Base-by-base conservation (phyloP, 2,329 filamentous ascomycete species). In the Xylaria sp. region DNA sequence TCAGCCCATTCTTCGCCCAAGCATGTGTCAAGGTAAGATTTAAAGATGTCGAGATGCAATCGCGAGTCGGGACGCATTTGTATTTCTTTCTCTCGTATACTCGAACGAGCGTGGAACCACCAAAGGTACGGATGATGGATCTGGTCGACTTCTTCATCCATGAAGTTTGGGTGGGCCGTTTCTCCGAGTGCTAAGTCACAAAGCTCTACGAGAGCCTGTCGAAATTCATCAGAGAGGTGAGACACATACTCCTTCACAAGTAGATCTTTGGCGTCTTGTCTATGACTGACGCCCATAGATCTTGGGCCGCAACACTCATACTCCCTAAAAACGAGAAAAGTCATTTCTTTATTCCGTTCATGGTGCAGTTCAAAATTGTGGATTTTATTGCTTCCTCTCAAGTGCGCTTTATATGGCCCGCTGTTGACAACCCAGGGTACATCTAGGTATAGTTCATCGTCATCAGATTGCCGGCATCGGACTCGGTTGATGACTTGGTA, bases 351-450 rank as follows among this genome's bases (percentile, higher is more conserved):
- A 45, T 63, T 63, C 36, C 45, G 53, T 44, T 63, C 54, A 38
- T 51, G 61, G 38, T 57, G 33, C 33, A 51, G 25, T 42, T 63
- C 61, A 25, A 63, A 58, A n/a, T 58, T 63, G 36, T 58, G 53
- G 11, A 63, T 58, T 53, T 63, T 58, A 58, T 63, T 58, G 33
- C 61, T 63, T 17, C 61, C 53, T 58, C 61, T 44, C 53, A 63
- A 36, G 27, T 63, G 61, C 25, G 38, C 36, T 36, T 51, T 20
- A 22, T 58, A 51, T 63, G 61, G 54, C 15, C 53, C 61, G 36
- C 54, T 53, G 25, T 63, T 42, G 20, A 63, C 61, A 25, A 63
- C 25, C 44, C 61, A 63, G 22, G 53, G 61, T 5, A 10, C 22
- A 42, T 63, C 61, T 6, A 63, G 20, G 29, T 63, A 63, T 44